These are phyloP conservation scores for Ustilago shanxiensis DNA, from an alignment of 1,284 basidiomycete species.

Conservation along the genomic window DNA sequence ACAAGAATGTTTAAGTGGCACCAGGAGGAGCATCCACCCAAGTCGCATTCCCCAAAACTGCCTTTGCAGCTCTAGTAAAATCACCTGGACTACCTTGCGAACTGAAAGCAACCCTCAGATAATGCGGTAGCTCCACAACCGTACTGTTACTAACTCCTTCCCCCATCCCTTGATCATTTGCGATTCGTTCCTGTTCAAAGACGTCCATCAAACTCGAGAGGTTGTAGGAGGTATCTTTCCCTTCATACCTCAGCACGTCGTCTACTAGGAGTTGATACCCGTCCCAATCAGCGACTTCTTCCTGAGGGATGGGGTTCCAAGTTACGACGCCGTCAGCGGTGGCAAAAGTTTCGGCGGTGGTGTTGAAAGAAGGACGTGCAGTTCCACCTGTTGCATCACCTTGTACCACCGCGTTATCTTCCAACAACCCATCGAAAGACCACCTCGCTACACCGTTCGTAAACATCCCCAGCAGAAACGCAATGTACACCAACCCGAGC, in stretches of 20 bases:
- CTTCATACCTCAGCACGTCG: conserved; percentile 83
- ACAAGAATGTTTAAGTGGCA: conserved; percentile 28
- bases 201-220: conserved; percentile 33
- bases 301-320: conserved; percentile 76
- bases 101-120: conserved; percentile 82
- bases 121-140: conserved; percentile 76
- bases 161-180: conserved; percentile 4
- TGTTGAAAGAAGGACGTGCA: conserved; percentile 78
- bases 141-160: conserved; percentile 70
- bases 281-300: conserved; percentile 74
- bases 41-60: conserved; percentile 81
- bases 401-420: conserved; percentile 81
- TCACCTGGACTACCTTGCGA: conserved; percentile 78
- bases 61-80: conserved; percentile 82
- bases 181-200: conserved; percentile 5
- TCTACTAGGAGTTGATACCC: conserved; percentile 84
- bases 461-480: conserved; percentile 85
- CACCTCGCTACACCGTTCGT: conserved; percentile 69
- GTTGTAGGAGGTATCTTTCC: conserved; percentile 73
- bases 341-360: conserved; percentile 21
- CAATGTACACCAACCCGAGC: conserved; percentile 82
- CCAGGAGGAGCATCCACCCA: conserved; percentile 73
- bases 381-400: conserved; percentile 81
- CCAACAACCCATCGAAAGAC: conserved; percentile 81
- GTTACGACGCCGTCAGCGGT: conserved; percentile 68